Evolutionary conservation across 371 early-diverging fungal species (phyloP), one percentile per base, ranked within the genome.

Genomic region (Mucor mucedo): DNA sequence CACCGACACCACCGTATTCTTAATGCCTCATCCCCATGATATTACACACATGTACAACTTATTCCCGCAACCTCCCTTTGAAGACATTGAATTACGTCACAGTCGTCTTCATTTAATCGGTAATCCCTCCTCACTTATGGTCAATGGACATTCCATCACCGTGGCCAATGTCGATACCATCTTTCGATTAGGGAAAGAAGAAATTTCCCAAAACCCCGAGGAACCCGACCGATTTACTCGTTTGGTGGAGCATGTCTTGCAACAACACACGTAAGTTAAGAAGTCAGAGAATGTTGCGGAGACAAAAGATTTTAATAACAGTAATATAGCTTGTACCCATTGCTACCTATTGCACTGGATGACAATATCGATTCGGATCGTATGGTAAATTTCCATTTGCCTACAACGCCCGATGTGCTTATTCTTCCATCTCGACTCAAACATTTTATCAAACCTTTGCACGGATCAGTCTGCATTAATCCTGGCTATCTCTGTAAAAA

Each of bases 41-140:
- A 66, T 91, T 11, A 77, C 84, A 52, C 86, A 87, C 21, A 83
- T 86, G n/a, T 91, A 86, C 65, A 73, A 83, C 3, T 79, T 87
- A 30, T 90, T 93, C 62, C 97, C 97, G 11, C 96, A 96, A 69
- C 95, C 97, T 10, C 84, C 87, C 14, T 73, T 94, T 30, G 59
- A 71, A 29, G 14, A 50, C n/a, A 53, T 70, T 35, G 48, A 55
- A 27, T 58, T 75, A 13, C 64, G 63, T 32, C 75, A 80, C 10
- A 62, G 27, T 11, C 45, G 63, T 14, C 35, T 88, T n/a, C 69
- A 73, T n/a, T 78, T 86, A 29, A 71, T 93, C 21, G 87, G 91
- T 38, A 97, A 97, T 68, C 97, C 97, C 14, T 87, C 87, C 4
- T 89, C 89, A 61, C 81, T 96, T 48, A 69, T 79, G 4, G 78